Percentiles rank a stretch among this genome's conserved stretches.
Evolutionary conservation across 768 basidiomycete species (phyloP).

Genomic region (Podaxis sp.): DNA sequence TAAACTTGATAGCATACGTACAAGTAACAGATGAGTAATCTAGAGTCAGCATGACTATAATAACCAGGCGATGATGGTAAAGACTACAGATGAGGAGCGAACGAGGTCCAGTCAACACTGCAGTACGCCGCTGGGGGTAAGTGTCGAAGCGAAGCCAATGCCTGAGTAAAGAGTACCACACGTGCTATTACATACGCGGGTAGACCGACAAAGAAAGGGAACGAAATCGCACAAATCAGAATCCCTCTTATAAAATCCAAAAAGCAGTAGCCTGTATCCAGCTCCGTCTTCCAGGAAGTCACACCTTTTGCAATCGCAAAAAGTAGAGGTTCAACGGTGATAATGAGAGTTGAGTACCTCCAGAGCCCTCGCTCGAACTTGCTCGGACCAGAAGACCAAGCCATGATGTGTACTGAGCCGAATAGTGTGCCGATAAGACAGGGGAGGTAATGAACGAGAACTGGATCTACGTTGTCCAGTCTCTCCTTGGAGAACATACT

Average conservation of each 20-base stretch:
- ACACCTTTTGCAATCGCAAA: background rate
- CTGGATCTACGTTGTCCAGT: background rate
- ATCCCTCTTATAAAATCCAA: background rate
- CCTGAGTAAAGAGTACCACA: background rate
- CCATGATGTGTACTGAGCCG: slow-evolving; percentile 1
- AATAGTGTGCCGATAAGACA: background rate
- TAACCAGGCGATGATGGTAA: background rate
- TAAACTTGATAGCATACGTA: background rate
- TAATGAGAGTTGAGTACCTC: background rate
- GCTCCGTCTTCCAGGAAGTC: background rate
- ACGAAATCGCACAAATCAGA: background rate
- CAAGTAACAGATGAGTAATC: no score
- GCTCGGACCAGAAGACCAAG: background rate
- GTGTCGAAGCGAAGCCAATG: background rate
- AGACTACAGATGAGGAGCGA: background rate
- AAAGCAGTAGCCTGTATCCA: background rate
- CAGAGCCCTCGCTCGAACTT: background rate
- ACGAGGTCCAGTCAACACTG: background rate
- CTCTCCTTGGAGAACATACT: slow-evolving; percentile 1
- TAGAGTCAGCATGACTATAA: background rate
- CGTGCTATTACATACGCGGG: slow-evolving; percentile 7
- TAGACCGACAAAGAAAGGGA: slow-evolving; percentile 5
- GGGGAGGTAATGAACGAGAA: background rate
- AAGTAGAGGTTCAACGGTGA: slow-evolving; percentile 2
- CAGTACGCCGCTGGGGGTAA: background rate